phyloP scores from a whole-genome alignment of 2,329 filamentous ascomycete species.

The Beauveria brongniartii region DNA sequence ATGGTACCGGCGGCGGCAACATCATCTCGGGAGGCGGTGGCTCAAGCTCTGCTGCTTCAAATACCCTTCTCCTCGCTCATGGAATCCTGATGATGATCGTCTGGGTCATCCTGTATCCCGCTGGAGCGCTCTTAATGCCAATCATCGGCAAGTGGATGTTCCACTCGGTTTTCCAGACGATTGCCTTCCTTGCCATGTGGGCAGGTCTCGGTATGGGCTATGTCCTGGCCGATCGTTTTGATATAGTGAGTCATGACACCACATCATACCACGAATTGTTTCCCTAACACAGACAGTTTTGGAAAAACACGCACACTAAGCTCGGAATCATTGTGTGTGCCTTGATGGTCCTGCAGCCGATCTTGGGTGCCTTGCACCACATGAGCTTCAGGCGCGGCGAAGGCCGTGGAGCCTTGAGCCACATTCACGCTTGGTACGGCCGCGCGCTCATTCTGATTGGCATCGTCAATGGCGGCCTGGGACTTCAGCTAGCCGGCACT shows the following conservation, averaged over 20 bases:
- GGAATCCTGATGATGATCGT: conserved; percentile 54
- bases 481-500: conserved; percentile 41
- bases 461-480: conserved; percentile 56
- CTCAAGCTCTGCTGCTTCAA: conserved; percentile 15
- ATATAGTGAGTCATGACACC: conserved; percentile 31
- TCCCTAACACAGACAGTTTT: conserved; percentile 34
- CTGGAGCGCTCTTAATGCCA: conserved; percentile 54
- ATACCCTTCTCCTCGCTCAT: conserved; percentile 35
- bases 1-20: conserved; percentile 7
- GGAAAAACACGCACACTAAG: conserved; percentile 43
- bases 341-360: conserved; percentile 49
- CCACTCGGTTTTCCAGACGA: conserved; percentile 48
- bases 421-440: conserved; percentile 56
- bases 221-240: conserved; percentile 32
- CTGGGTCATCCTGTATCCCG: conserved; percentile 50
- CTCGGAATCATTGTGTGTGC: conserved; percentile 48
- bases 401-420: conserved; percentile 41
- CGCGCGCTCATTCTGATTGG: conserved; percentile 49
- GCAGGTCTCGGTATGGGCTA: conserved; percentile 51
- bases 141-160: conserved; percentile 47
- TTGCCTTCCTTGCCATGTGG: conserved; percentile 51
- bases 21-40: conserved; percentile 8
- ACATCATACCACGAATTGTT: not conserved
- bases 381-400: conserved; percentile 39
- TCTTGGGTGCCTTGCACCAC: conserved; percentile 52